phyloP scores from a whole-genome alignment of 768 basidiomycete genomes.

The Trametes villosa region DNA sequence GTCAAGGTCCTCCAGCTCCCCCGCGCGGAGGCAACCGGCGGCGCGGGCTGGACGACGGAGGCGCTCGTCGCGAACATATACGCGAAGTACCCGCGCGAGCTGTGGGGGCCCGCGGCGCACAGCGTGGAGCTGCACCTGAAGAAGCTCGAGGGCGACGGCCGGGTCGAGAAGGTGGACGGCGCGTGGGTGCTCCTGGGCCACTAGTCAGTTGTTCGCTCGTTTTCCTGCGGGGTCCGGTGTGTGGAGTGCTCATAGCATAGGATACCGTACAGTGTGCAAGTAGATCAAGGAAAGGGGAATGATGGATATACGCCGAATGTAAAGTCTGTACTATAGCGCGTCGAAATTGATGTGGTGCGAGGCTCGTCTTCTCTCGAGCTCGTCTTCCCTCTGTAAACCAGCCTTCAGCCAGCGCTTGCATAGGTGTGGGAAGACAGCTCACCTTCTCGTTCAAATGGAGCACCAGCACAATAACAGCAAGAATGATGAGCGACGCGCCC shows the following conservation, averaged over 20 bases:
- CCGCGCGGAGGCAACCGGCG: slow-evolving; percentile 34
- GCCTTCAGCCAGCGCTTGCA: slow-evolving; percentile 17
- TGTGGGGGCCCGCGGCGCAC: slow-evolving; percentile 76
- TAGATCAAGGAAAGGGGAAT: slow-evolving; percentile 3
- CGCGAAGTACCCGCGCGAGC: slow-evolving; percentile 65
- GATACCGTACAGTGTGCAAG: slow-evolving; percentile 8
- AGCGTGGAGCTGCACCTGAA: slow-evolving; percentile 71
- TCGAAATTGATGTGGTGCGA: slow-evolving; percentile 99
- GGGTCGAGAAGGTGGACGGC: slow-evolving; percentile 40
- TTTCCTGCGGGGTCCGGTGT: background rate
- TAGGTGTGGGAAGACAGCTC: slow-evolving; percentile 29
- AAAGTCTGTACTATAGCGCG: slow-evolving; percentile 62
- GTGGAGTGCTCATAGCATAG: slow-evolving; percentile 10
- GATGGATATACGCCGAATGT: slow-evolving; percentile 11
- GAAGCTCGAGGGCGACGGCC: slow-evolving; percentile 71
- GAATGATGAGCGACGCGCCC: slow-evolving; percentile 66
- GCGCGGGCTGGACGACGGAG: slow-evolving; percentile 61
- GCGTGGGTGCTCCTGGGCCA: slow-evolving; percentile 23
- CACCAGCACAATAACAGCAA: slow-evolving; percentile 84
- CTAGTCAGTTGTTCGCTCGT: background rate
- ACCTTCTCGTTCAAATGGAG: slow-evolving; percentile 95
- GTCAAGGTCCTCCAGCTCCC: slow-evolving; percentile 50
- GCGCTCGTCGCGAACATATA: slow-evolving; percentile 70
- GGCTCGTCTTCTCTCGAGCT: slow-evolving; percentile 82
- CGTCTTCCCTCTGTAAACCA: slow-evolving; percentile 80